A percentile compares a stretch with the other conserved stretches of the same genome.
phyloP scores from a whole-genome alignment of 2,329 filamentous ascomycete genomes.

The Emericellopsis atlantica region DNA sequence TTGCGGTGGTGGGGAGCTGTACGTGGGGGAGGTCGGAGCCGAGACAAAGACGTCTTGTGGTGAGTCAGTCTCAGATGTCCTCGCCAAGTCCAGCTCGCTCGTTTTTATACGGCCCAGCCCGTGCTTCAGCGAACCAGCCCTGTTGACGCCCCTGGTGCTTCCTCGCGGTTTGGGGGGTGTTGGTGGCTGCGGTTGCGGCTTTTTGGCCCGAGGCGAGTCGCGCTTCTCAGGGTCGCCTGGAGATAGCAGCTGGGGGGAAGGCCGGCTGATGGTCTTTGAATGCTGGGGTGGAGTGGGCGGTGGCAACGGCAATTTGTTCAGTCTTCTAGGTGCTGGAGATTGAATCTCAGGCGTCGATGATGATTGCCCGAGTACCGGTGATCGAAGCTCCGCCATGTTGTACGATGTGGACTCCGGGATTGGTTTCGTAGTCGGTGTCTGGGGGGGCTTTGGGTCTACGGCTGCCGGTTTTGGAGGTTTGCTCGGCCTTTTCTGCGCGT shows the following conservation, averaged over 20 bases:
- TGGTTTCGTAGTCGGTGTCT: neutral
- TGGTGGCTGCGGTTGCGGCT: neutral
- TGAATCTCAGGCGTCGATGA: conserved; percentile 10
- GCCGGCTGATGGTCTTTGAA: conserved; percentile 5
- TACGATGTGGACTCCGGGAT: neutral
- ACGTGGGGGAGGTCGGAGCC: conserved; percentile 12
- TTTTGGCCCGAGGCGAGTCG: conserved; percentile 3
- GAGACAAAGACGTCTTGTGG: conserved; percentile 13
- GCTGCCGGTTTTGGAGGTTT: neutral
- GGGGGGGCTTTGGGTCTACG: neutral
- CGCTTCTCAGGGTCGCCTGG: conserved; percentile 15
- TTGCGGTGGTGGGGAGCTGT: conserved; percentile 1
- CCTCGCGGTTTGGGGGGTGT: conserved; percentile 7
- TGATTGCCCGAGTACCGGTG: conserved; percentile 1
- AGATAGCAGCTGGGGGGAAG: conserved; percentile 5
- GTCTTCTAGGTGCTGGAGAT: conserved; percentile 18
- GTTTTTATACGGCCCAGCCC: too few relatives aligned
- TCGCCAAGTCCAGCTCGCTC: too few relatives aligned
- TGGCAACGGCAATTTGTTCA: conserved; percentile 14
- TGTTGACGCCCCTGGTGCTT: conserved; percentile 7
- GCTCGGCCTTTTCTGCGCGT: neutral
- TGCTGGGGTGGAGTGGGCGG: conserved; percentile 15
- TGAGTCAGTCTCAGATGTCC: conserved; percentile 8
- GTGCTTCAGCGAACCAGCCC: neutral
- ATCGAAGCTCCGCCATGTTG: conserved; percentile 2